phyloP scores from a whole-genome alignment of 768 basidiomycete species.

The Lactarius psammicola region DNA sequence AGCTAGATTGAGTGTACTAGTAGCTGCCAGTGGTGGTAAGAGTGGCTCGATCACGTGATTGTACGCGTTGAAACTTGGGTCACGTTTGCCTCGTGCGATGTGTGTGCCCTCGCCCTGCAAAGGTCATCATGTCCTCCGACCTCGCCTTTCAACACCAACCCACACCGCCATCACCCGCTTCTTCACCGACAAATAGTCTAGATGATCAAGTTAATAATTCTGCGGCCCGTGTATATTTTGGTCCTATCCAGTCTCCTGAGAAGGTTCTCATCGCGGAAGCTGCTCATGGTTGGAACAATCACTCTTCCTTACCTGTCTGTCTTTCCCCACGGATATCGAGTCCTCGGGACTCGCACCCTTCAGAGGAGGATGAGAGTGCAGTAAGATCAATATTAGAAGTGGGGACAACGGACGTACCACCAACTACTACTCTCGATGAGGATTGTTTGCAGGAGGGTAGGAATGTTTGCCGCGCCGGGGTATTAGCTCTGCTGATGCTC shows the following conservation, averaged over 20 bases:
- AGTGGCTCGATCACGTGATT: constrained; percentile 26
- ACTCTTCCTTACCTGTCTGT: constrained; percentile 16
- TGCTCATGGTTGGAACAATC: constrained; percentile 17
- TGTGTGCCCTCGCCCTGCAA: constrained; percentile 1
- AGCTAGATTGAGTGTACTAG: neutral
- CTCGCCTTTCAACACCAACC: constrained; percentile 11
- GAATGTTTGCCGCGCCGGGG: neutral
- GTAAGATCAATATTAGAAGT: neutral
- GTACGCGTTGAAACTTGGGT: constrained; percentile 26
- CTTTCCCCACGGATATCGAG: constrained; percentile 17
- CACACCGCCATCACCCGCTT: constrained; percentile 19
- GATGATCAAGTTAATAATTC: constrained; percentile 24
- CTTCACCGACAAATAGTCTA: constrained; percentile 15
- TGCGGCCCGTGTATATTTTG: constrained; percentile 30
- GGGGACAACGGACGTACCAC: neutral
- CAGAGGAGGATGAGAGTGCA: constrained; percentile 5
- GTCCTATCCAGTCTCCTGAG: constrained; percentile 32
- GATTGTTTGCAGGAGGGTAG: constrained; percentile 26
- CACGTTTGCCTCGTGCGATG: constrained; percentile 8
- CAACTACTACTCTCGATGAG: neutral
- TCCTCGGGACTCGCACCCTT: neutral
- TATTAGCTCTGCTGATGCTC: neutral
- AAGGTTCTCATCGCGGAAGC: constrained; percentile 26
- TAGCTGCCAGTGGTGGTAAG: neutral
- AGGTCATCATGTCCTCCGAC: constrained; percentile 23